A percentile compares a stretch with the other conserved stretches of the same genome.
phyloP scores from a whole-genome alignment of 305 asterid genomes.

The Fraxinus dipetala region DNA sequence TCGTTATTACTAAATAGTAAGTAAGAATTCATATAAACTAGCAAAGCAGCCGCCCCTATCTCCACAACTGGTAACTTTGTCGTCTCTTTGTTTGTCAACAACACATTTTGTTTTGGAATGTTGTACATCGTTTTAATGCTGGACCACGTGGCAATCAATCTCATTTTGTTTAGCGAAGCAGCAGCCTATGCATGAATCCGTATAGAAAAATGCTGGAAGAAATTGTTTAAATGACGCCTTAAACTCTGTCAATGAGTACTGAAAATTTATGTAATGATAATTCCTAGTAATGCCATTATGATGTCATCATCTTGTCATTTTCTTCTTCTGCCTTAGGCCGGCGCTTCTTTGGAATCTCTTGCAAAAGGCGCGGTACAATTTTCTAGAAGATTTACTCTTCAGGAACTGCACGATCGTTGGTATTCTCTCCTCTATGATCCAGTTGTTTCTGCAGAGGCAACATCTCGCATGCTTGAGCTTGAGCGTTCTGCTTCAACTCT shows the following conservation, averaged over 20 bases:
- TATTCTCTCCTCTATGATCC: constrained; percentile 71
- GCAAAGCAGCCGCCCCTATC: background rate
- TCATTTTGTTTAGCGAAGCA: background rate
- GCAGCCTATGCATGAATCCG: background rate
- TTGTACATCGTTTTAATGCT: background rate
- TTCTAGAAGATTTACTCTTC: constrained; percentile 56
- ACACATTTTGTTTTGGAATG: constrained; percentile 5
- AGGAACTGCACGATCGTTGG: constrained; percentile 76
- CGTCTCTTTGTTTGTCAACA: background rate
- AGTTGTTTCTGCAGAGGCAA: constrained; percentile 48
- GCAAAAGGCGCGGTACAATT: constrained; percentile 86
- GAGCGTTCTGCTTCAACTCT: constrained; percentile 33
- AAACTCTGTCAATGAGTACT: constrained; percentile 1
- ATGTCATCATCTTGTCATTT: background rate
- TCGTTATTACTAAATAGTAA: background rate
- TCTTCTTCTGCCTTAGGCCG: constrained; percentile 45
- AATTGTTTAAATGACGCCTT: background rate
- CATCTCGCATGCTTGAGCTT: constrained; percentile 46
- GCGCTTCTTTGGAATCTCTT: constrained; percentile 85
- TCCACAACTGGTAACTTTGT: constrained; percentile 14
- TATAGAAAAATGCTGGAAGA: background rate
- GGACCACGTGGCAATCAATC: background rate
- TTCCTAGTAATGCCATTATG: background rate
- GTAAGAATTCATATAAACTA: background rate
- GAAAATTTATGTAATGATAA: background rate